Base-by-base conservation (phyloP, 2,329 filamentous ascomycete genomes). In the Immersiporthe knoxdaviesiana region DNA sequence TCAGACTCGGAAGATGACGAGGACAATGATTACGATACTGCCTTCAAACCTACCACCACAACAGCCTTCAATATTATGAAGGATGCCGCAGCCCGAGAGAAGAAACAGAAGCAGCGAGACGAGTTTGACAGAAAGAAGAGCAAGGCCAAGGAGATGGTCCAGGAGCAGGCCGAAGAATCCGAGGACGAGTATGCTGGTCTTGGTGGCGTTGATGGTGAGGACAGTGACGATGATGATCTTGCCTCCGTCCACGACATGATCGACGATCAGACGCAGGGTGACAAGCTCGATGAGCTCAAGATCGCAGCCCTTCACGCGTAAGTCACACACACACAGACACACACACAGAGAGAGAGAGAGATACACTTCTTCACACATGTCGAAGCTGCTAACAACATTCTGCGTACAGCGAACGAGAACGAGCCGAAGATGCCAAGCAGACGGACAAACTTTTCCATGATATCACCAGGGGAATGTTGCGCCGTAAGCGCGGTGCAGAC, bases 141-240 rank as follows among this genome's bases (percentile, higher is more conserved):
- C 81, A 90, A 92, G 77, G 95, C 94, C 0, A 94, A 90, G 75
- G 90, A 91, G 32, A 92, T 97, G 86, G 85, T 99, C 50, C 88
- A 98, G 73, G 96, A 97, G 73, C 94, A 97, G 77, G 95, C 96
- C 71, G 93, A 97, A 75, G 96, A 99, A 80, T 99, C 96, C 0
- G 97, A 99, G 77, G 96, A 99, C 77, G 96, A 99, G 79, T 99
- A 98, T 78, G 95, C 94, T 52, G 96, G 96, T 5, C 84, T 99
- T 12, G 96, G 96, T 73, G 96, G 96, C 72, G 91, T 84, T 14
- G 95, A 94, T 79, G 94, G 95, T 70, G 95, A 98, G 73, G 93
- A 95, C 72, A 91, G 87, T 58, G 91, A 90, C 67, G 92, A 94
- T 69, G 88, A 92, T 70, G 91, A 92, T 68, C 90, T 90, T 39